Evolutionary conservation across 257 asterid genomes (phyloP).

Genomic region (Capsicum chinense): DNA sequence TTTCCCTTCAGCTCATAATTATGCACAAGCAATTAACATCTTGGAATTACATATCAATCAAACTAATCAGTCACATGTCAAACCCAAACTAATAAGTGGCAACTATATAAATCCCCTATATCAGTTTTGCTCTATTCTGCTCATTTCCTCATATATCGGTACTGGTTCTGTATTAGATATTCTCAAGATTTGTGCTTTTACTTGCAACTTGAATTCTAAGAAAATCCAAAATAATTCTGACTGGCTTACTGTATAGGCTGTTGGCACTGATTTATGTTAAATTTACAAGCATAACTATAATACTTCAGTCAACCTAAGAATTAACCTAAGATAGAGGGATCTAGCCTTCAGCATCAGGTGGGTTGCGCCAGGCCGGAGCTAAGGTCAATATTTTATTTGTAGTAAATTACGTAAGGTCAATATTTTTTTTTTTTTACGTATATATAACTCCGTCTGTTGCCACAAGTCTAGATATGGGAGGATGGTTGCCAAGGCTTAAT

Average conservation of each 20-base stretch:
- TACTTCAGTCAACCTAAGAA: not conserved
- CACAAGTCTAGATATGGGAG: too few relatives aligned
- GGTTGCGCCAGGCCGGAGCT: not conserved
- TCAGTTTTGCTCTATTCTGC: not conserved
- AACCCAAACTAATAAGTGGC: not conserved
- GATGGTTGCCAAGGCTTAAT: too few relatives aligned
- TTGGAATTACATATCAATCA: not conserved
- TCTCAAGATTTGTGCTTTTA: not conserved
- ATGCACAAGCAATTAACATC: not conserved
- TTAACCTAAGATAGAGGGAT: not conserved
- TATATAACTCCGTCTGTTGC: too few relatives aligned
- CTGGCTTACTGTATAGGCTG: not conserved
- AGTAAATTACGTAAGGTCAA: too few relatives aligned
- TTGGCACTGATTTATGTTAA: not conserved
- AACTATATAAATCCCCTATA: not conserved
- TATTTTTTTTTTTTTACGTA: not conserved
- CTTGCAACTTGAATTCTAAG: not conserved
- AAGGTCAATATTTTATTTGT: too few relatives aligned
- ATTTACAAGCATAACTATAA: not conserved
- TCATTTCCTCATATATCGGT: not conserved
- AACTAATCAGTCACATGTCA: not conserved
- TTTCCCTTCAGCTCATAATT: slow-evolving; percentile 1
- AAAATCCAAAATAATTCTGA: not conserved
- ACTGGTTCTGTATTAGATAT: not conserved
- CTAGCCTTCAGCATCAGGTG: not conserved